Percentiles rank a stretch among this genome's conserved stretches.
phyloP scores from a whole-genome alignment of 305 asterid genomes.

The Vinca major region DNA sequence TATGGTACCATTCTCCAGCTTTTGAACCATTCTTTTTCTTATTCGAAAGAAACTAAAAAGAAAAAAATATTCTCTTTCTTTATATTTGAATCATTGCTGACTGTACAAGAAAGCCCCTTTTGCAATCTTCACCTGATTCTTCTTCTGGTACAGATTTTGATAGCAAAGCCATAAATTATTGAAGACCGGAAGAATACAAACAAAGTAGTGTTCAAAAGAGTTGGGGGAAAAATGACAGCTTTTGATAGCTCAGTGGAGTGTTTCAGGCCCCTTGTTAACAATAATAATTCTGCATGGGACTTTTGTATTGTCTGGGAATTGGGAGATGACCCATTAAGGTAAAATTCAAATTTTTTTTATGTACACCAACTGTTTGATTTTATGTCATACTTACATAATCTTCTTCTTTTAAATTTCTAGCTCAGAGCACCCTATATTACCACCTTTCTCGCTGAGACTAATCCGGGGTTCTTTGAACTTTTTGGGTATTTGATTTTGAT shows the following conservation, averaged over 20 bases:
- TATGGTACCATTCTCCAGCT: conserved; percentile 10
- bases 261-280: conserved; percentile 45
- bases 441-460: no score
- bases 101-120: background rate
- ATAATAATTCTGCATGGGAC: conserved; percentile 48
- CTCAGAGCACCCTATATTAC: background rate
- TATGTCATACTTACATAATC: background rate
- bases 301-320: conserved; percentile 73
- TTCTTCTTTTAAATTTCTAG: background rate
- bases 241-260: conserved; percentile 36
- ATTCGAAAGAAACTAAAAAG: no score
- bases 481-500: background rate
- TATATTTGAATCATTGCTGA: background rate
- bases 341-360: background rate
- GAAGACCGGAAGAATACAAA: conserved; percentile 23
- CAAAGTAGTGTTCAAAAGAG: conserved; percentile 38
- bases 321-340: conserved; percentile 88
- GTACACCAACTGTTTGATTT: background rate
- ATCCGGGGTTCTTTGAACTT: background rate
- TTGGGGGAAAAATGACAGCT: conserved; percentile 30
- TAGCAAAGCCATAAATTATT: background rate
- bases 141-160: conserved; percentile 41
- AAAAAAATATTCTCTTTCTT: background rate
- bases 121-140: conserved; percentile 22
- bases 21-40: conserved; percentile 15